Conservation (phyloP, 2,329 filamentous ascomycete genomes). For the Tricladium varicosporioides region DNA sequence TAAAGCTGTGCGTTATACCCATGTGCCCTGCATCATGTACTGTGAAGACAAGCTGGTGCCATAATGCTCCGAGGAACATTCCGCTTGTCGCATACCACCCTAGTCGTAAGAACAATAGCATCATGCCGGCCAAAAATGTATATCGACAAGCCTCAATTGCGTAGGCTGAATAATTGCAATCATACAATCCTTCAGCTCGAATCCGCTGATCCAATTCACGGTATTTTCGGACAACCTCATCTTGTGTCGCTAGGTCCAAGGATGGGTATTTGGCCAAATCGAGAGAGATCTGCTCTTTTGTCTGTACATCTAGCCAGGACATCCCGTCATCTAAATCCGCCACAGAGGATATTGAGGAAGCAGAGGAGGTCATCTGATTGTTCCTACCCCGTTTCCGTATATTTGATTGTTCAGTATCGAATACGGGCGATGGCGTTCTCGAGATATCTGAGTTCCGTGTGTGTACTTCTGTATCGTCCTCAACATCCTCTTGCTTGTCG, state of each 20-base stretch:
- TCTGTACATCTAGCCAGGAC: constrained; percentile 70
- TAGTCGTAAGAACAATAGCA: constrained; percentile 58
- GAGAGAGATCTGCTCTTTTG: constrained; percentile 70
- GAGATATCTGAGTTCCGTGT: constrained; percentile 25
- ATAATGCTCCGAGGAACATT: constrained; percentile 75
- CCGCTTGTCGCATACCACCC: constrained; percentile 70
- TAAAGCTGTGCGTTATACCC: constrained; percentile 92
- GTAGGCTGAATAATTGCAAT: constrained; percentile 83
- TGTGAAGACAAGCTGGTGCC: constrained; percentile 93
- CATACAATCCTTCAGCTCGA: constrained; percentile 70
- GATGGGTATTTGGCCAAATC: constrained; percentile 81
- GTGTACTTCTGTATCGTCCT: constrained; percentile 29
- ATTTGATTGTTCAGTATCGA: constrained; percentile 26
- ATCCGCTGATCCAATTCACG: constrained; percentile 73
- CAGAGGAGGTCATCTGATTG: constrained; percentile 31
- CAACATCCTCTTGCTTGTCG: constrained; percentile 38
- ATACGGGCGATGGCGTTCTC: constrained; percentile 34
- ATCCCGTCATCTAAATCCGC: constrained; percentile 53
- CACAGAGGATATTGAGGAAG: constrained; percentile 58
- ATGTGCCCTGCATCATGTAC: constrained; percentile 96
- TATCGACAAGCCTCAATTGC: constrained; percentile 74
- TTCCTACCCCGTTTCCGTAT: constrained; percentile 23
- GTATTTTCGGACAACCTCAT: constrained; percentile 76
- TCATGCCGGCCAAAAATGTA: constrained; percentile 59
- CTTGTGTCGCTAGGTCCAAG: constrained; percentile 71